Evolutionary conservation across 768 basidiomycete genomes (phyloP), one percentile per base, ranked within the genome.

Genomic region (Exsudoporus frostii): DNA sequence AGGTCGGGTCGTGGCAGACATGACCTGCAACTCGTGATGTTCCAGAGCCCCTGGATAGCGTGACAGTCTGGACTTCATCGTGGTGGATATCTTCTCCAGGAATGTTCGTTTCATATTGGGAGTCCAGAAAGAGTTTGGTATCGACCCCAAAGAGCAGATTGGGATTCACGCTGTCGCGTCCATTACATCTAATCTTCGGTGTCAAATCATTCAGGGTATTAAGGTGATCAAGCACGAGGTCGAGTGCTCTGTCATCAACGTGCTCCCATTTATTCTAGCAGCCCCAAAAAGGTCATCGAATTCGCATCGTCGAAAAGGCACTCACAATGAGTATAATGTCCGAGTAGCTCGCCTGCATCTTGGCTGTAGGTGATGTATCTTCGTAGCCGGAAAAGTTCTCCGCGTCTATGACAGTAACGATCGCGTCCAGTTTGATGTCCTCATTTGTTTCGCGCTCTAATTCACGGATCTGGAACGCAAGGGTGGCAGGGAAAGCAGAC

Each of bases 351-450:
- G 95, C 90, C 74, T 92, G 86, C 86, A 96, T 92, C 66, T 83
- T 90, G 20, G 94, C 93, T 1, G 94, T 95, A 0, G 90, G 87
- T 7, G 89, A 92, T 0, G 83, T 87, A 65, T 98, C 95, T 64
- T 97, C 94, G 68, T 97, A 97, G 4, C 94, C 94, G 14, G 74
- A 69, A 68, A 98, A 98, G 69, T 96, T 96, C 70, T 92, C 90
- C 1, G 91, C 89, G 65, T 92, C 90, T 43, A 98, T 75, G 20
- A 96, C 93, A 1, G 95, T 98, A 37, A 94, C 77, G 52, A 97
- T 95, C 0, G 90, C 88, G 61, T 98, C 95, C 25, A 98, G 76
- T 64, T 82, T 84, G 65, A 98, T 79, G 44, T 86, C 89, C 11
- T 82, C 79, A 19, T 75, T 65, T 3, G 88, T 92, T 65, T 93